phyloP scores from a whole-genome alignment of 176 grass and related monocot species.

The Oryza nivara region DNA sequence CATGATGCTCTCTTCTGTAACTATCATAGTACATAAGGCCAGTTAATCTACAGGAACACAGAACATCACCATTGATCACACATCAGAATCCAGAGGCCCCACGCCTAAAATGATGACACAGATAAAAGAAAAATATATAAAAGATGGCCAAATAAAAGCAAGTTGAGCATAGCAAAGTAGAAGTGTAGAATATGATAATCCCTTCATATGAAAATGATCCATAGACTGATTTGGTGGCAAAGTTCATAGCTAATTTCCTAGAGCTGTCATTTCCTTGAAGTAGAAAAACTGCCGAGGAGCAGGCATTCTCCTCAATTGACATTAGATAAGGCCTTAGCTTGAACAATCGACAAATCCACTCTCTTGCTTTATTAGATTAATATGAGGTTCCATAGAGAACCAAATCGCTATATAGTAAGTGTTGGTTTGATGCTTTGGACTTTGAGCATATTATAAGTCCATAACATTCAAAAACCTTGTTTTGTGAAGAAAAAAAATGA shows the following conservation, averaged over 20 bases:
- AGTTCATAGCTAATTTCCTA: neutral
- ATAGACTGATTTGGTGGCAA: neutral
- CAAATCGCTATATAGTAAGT: neutral
- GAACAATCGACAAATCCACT: neutral
- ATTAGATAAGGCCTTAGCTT: conserved; percentile 3
- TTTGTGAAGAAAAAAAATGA: neutral
- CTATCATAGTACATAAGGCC: neutral
- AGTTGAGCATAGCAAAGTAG: too few species aligned
- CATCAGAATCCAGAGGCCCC: conserved; percentile 11
- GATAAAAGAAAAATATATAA: neutral
- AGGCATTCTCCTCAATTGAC: neutral
- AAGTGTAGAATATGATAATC: neutral
- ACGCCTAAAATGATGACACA: conserved; percentile 11
- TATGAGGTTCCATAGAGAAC: conserved; percentile 2
- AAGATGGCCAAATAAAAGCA: neutral
- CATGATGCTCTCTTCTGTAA: neutral
- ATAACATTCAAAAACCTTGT: conserved; percentile 5
- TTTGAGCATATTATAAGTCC: neutral
- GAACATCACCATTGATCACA: neutral
- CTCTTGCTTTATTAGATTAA: conserved; percentile 13
- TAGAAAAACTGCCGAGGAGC: neutral
- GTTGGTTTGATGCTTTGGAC: conserved; percentile 11
- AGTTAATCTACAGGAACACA: neutral
- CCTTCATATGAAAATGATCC: neutral
- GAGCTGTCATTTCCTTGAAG: neutral